These are phyloP conservation scores for Echites panduratus DNA, from an alignment of 257 asterid species.

Conservation along the genomic window DNA sequence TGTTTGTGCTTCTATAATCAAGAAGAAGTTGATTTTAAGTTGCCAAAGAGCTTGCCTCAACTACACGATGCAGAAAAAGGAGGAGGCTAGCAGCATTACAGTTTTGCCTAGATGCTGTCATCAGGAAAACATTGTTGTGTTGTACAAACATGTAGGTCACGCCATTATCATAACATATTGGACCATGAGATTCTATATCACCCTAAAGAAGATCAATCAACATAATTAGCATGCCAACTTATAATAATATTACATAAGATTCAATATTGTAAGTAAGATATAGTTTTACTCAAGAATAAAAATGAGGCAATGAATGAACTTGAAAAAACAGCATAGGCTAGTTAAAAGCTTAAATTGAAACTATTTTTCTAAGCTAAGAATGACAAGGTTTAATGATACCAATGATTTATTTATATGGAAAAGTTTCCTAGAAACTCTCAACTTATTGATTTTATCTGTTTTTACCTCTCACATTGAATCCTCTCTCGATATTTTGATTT, in stretches of 20 bases:
- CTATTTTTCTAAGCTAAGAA: neutral
- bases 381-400: neutral
- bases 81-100: conserved; percentile 48
- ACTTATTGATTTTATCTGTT: neutral
- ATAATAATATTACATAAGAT: neutral
- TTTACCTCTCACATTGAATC: neutral
- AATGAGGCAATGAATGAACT: neutral
- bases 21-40: neutral
- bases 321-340: neutral
- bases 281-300: neutral
- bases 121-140: conserved; percentile 42
- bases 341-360: neutral
- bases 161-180: conserved; percentile 37
- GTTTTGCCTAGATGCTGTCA: conserved; percentile 42
- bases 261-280: neutral
- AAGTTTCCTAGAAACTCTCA: too few relatives aligned
- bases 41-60: conserved; percentile 27
- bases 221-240: neutral
- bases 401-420: neutral
- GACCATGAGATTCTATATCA: conserved; percentile 40
- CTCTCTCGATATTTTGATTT: neutral
- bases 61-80: conserved; percentile 42
- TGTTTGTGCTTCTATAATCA: neutral
- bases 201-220: conserved; percentile 21
- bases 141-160: conserved; percentile 48